These are phyloP conservation scores for Dendrobium catenatum DNA, from an alignment of 106 monocot species.

Conservation along the genomic window DNA sequence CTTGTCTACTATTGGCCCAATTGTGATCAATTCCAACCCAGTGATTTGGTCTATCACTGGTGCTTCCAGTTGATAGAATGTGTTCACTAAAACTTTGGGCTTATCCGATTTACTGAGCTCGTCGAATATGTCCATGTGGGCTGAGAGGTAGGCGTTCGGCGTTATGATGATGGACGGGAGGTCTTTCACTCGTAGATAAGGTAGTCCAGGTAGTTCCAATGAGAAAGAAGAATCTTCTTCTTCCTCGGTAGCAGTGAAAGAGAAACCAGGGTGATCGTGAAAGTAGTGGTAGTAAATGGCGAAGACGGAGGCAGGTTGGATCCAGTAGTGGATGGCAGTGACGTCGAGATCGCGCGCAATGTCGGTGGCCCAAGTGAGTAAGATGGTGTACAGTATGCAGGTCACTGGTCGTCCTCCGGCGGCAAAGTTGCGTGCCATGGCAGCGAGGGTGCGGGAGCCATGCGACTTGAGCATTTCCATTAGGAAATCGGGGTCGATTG, in stretches of 20 bases:
- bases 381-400: constrained; percentile 23
- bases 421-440: constrained; percentile 11
- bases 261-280: constrained; percentile 2
- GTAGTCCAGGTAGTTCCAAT: background rate
- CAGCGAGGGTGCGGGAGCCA: constrained; percentile 8
- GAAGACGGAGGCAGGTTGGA: constrained; percentile 34
- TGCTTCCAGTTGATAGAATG: background rate
- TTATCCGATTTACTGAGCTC: background rate
- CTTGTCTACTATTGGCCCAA: no score
- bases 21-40: background rate
- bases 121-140: background rate
- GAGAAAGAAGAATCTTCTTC: background rate
- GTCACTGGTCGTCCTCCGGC: constrained; percentile 18
- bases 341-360: constrained; percentile 19
- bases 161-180: background rate
- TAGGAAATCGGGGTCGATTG: constrained; percentile 5
- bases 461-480: background rate
- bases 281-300: constrained; percentile 33
- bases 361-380: constrained; percentile 26
- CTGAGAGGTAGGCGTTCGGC: background rate
- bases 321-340: constrained; percentile 29
- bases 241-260: background rate
- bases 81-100: background rate
- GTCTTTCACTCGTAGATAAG: background rate
- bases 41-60: background rate